These are phyloP conservation scores for Funneliformis geosporum DNA, from an alignment of 192 early-diverging fungal genomes.

Conservation along the genomic window DNA sequence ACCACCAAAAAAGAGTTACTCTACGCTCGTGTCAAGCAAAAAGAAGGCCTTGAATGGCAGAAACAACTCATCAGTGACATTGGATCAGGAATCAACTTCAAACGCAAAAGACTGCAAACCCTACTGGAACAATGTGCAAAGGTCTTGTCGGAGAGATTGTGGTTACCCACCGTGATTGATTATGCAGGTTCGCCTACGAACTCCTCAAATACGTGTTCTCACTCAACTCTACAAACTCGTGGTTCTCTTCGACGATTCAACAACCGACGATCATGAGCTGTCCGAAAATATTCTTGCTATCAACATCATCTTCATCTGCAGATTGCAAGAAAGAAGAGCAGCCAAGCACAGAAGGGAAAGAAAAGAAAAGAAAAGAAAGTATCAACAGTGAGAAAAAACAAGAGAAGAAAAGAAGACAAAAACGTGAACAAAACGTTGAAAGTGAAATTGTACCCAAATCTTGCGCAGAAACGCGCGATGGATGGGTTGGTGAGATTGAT, in stretches of 20 bases:
- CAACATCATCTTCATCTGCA: too few relatives aligned
- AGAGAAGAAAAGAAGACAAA: constrained; percentile 2
- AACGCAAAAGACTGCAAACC: neutral
- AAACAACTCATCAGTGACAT: too few relatives aligned
- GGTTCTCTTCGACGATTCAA: too few relatives aligned
- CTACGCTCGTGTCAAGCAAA: too few relatives aligned
- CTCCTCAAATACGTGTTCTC: neutral
- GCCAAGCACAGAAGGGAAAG: neutral
- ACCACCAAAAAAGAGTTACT: too few relatives aligned
- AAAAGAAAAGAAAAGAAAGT: constrained; percentile 11
- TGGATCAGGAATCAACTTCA: neutral
- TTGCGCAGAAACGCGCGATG: neutral
- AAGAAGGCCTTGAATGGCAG: too few relatives aligned
- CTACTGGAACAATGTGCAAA: constrained; percentile 3
- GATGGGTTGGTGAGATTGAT: neutral
- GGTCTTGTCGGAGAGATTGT: constrained; percentile 16
- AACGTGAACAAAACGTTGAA: neutral
- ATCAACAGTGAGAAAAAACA: constrained; percentile 2
- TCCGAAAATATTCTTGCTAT: too few relatives aligned
- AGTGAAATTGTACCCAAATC: constrained; percentile 10
- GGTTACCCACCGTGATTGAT: neutral
- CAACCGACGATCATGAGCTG: too few relatives aligned
- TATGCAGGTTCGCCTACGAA: neutral
- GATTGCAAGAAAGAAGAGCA: too few relatives aligned
- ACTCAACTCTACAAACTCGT: neutral